Evolutionary conservation across 2,329 filamentous ascomycete species (phyloP), one percentile per base, ranked within the genome.

Genomic region (Claviceps purpurea): DNA sequence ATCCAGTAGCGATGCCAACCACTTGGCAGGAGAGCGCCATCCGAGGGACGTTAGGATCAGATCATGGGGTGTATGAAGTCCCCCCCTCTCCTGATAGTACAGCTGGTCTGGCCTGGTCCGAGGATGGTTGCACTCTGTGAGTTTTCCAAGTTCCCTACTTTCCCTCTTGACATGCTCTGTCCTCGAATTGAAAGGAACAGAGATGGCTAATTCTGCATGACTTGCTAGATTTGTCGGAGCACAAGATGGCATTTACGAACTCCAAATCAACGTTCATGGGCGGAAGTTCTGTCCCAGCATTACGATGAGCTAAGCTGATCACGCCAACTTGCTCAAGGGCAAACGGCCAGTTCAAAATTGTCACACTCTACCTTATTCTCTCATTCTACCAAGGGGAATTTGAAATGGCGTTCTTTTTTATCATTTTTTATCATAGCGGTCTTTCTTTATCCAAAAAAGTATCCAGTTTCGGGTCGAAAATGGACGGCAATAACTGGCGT

Each of bases 201-300:
- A 13, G 20, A 22, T 18, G 47, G 52, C 63, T 64, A 50, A 64
- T 59, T 47, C 34, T 50, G 13, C 18, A 38, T 53, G 18, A 14
- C 41, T 20, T 2, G 26, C 4, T 50, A 84, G 81, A 52, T 84
- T 77, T 59, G 70, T 83, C 42, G 81, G 77, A 20, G 77, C 80
- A 38, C 82, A 87, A 62, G 81, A 87, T 58, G 86, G 86, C 52
- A 84, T 90, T 51, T 87, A 87, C 60, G 84, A 89, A 67, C 80
- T 87, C 59, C 76, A 75, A 38, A 74, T 90, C 57, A 82, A 88
- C 62, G 59, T 82, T 18, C 72, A 77, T 48, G 73, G 70, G 52
- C 74, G 86, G 54, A 85, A 81, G 64, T 68, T 75, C 37, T 76
- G 73, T 56, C 77, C 81, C 2, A 77, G 74, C 56, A 67, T 81